A percentile compares a stretch with the other conserved stretches of the same genome.
These are phyloP conservation scores for Tolypocladium guangdongense DNA, from an alignment of 2,329 filamentous ascomycete species.

Conservation along the genomic window DNA sequence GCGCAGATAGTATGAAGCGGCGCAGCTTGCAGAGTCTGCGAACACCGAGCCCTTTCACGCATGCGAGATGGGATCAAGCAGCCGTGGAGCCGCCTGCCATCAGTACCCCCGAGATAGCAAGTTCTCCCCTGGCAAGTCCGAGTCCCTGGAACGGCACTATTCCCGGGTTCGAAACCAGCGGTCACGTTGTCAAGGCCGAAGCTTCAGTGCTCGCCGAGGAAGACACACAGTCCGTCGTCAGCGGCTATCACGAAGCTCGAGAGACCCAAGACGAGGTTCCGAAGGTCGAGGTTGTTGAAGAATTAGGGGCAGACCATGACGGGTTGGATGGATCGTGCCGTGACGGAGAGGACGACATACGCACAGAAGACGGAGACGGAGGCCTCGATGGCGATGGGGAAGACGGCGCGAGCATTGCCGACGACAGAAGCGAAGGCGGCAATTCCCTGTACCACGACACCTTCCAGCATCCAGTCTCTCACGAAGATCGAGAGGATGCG, in stretches of 20 bases:
- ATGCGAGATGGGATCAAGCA: conserved; percentile 36
- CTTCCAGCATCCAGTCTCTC: conserved; percentile 52
- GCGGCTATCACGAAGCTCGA: background rate
- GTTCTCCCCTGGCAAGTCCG: background rate
- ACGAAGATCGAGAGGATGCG: conserved; percentile 88
- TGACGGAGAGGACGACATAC: background rate
- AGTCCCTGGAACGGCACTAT: background rate
- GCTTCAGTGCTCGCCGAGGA: conserved; percentile 4
- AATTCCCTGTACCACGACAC: conserved; percentile 54
- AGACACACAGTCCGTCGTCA: background rate
- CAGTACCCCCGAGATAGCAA: conserved; percentile 8
- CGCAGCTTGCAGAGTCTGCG: conserved; percentile 66
- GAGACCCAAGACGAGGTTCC: conserved; percentile 1
- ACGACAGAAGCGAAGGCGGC: conserved; percentile 48
- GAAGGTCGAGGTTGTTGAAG: background rate
- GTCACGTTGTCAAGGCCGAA: background rate
- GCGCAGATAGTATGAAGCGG: conserved; percentile 67
- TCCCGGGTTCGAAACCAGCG: background rate
- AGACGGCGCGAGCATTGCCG: conserved; percentile 7
- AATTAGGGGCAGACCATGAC: background rate
- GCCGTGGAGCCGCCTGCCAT: conserved; percentile 12
- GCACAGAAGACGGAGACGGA: conserved; percentile 1
- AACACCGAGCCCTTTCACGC: conserved; percentile 68
- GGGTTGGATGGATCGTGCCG: background rate
- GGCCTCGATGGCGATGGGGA: conserved; percentile 9